Base-by-base conservation (phyloP, 768 basidiomycete genomes). In the Sarcodon sp. region DNA sequence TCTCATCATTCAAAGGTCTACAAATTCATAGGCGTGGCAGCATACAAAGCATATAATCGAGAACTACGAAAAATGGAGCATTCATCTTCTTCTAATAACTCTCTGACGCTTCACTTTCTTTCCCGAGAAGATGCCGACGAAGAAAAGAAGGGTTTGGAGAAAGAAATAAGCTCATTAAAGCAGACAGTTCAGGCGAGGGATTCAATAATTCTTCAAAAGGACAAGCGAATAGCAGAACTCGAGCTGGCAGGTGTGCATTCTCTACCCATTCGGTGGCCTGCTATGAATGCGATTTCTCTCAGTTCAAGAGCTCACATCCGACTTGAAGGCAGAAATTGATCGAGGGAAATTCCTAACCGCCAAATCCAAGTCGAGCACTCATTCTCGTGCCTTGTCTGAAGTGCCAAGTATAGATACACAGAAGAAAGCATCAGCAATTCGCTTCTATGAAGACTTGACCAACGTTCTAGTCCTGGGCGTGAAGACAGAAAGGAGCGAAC, bases 381-480 rank as follows among this genome's bases (percentile, higher is more conserved):
- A 27, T 27, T 3, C 21, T 4, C 21, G 21, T 27, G 21, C 4
- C 4, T 27, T 27, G 4, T 27, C 21, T 27, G 21, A 27, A 27
- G 21, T 27, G 21, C 21, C 21, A 27, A 27, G 21, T 27, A 27
- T 27, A 27, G 39, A 41, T 27, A 41, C 27, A 15, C 15, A 13
- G 8, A 80, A 80, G 58, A 72, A 77, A 53, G 64, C 67, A 3
- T 67, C 72, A 56, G 72, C 82, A 38, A 71, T 90, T 55, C 70
- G 70, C 45, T 75, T 93, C 51, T 94, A 94, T 59, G 88, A 92
- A 61, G 88, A 92, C 56, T 63, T 89, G 53, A 89, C 87, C 1
- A 87, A 90, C 55, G 65, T 93, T 18, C 69, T 87, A 35, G 72
- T 93, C 18, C 69, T 76, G 3, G 75, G 69, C 46, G 71, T 87